Evolutionary conservation across 2,329 filamentous ascomycete genomes (phyloP).

Genomic region (Bipolaris bicolor): DNA sequence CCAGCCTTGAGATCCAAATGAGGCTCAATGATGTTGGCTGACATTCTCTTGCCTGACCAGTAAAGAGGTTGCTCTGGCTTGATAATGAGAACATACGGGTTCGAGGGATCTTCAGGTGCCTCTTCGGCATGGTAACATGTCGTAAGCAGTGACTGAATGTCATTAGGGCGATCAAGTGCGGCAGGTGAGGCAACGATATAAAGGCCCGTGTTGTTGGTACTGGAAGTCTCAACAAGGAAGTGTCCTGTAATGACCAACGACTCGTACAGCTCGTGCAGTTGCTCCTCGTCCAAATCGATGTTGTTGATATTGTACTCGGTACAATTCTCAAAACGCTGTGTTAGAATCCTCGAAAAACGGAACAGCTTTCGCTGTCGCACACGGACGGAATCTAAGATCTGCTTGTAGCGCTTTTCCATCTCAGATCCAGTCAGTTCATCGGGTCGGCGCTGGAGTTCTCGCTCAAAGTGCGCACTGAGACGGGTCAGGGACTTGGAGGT

Average conservation of each 20-base stretch:
- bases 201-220: constrained; percentile 72
- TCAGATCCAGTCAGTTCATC: constrained; percentile 79
- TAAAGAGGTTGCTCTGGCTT: constrained; percentile 77
- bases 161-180: constrained; percentile 74
- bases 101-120: constrained; percentile 71
- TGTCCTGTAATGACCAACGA: constrained; percentile 82
- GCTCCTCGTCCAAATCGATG: constrained; percentile 69
- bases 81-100: constrained; percentile 85
- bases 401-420: constrained; percentile 97
- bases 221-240: constrained; percentile 77
- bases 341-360: constrained; percentile 88
- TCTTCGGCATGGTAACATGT: constrained; percentile 76
- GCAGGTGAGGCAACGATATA: constrained; percentile 85
- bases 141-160: constrained; percentile 84
- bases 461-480: constrained; percentile 88
- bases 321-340: constrained; percentile 93
- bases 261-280: constrained; percentile 78
- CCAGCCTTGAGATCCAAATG: constrained; percentile 85
- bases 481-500: constrained; percentile 92
- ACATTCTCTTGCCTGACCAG: constrained; percentile 82
- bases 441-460: constrained; percentile 81
- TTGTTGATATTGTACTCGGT: constrained; percentile 92
- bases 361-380: constrained; percentile 96
- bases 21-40: constrained; percentile 74
- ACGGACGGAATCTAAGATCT: constrained; percentile 91